Base-by-base conservation (phyloP, 768 basidiomycete genomes). In the Lactarius vividus region DNA sequence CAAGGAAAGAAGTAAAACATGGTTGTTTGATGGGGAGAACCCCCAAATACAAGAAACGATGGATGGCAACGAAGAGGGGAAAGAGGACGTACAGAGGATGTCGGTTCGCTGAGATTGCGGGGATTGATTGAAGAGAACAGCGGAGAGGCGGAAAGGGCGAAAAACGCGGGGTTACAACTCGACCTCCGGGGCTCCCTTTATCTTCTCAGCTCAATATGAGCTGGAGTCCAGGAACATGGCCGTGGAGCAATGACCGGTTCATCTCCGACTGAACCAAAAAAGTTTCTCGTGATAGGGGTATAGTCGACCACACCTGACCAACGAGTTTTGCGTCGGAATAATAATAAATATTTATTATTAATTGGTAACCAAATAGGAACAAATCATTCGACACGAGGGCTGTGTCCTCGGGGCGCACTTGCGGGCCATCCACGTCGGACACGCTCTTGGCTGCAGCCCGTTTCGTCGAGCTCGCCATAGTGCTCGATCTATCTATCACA, bases 161-260 rank as follows among this genome's bases (percentile, higher is more conserved):
- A 63, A 62, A 46, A 69, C 68, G 68, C 68, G 68, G 68, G 68
- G 68, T 67, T 69, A 68, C 61, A 69, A 69, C 61, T 69, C 66
- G 66, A 39, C 49, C 49, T 52, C 46, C 64, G 57, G 68, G 57
- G 56, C 64, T 46, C 68, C 39, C 59, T 68, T 67, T 71, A 66
- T 68, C 70, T 57, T 54, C 39, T 37, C 29, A 31, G 59, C 63
- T 58, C 57, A 33, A 26, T 2, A 1, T 1, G 59, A 29, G 60
- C 64, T 60, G 37, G 37, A 20, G 26, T n/a, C 52, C 59, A 15
- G 62, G 57, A 10, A 20, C 3, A 1, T 29, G 60, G 35, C 37
- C 2, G 7, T 26, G 16, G 28, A 33, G 20, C 31, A 23, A 23
- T 2, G 16, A 9, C 44, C 1, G 35, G 16, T 11, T 65, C 8